Evolutionary conservation across 169 alveolate genomes (phyloP).

Genomic region (Blepharisma undulans): DNA sequence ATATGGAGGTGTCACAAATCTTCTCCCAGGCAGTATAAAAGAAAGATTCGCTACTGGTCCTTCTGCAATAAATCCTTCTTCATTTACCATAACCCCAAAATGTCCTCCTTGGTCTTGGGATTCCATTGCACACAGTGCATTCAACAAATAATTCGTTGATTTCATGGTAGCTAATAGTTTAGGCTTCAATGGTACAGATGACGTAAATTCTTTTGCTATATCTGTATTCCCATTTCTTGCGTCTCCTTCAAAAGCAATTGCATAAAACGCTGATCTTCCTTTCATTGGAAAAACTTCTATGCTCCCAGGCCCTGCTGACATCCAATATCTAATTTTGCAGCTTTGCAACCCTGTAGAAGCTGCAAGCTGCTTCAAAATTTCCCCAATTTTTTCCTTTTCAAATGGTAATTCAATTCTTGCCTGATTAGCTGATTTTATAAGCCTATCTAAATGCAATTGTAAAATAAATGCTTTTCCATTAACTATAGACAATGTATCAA

Average conservation of each 20-base stretch:
- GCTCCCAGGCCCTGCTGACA: slow-evolving; percentile 43
- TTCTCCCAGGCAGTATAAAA: neutral
- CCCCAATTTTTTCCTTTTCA: neutral
- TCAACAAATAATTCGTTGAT: slow-evolving; percentile 35
- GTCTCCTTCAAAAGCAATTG: slow-evolving; percentile 23
- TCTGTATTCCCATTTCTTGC: neutral
- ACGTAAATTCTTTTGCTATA: slow-evolving; percentile 15
- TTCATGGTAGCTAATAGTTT: slow-evolving; percentile 35
- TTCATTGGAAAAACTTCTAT: neutral
- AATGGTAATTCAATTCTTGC: slow-evolving; percentile 30
- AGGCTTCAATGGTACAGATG: slow-evolving; percentile 36
- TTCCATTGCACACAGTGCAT: slow-evolving; percentile 43
- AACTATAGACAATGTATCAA: neutral
- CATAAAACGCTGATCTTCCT: slow-evolving; percentile 10
- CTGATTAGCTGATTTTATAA: neutral
- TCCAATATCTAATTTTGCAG: slow-evolving; percentile 29
- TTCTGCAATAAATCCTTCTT: slow-evolving; percentile 31
- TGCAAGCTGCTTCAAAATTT: slow-evolving; percentile 3
- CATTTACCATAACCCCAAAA: slow-evolving; percentile 15
- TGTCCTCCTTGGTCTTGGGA: slow-evolving; percentile 37
- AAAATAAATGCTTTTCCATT: slow-evolving; percentile 5
- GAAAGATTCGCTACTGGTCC: slow-evolving; percentile 22
- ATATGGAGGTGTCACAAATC: slow-evolving; percentile 41
- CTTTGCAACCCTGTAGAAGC: slow-evolving; percentile 10
- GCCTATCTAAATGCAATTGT: slow-evolving; percentile 19